Conservation (phyloP, 2,329 filamentous ascomycete genomes). For the Aspergillus phoenicis region DNA sequence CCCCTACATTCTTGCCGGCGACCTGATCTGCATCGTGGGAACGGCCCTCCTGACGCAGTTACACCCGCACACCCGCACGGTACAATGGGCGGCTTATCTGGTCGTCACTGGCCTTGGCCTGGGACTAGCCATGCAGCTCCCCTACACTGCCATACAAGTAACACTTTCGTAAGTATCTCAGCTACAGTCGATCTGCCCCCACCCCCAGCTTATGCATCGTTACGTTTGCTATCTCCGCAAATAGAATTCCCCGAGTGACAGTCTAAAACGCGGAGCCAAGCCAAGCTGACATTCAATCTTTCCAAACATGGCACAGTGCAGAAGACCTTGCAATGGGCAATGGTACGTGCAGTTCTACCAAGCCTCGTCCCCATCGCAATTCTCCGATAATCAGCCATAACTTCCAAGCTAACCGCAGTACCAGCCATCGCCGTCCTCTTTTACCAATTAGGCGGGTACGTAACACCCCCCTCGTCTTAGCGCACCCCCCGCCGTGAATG, state of each 20-base stretch:
- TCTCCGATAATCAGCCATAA: background rate
- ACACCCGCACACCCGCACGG: background rate
- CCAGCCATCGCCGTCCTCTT: background rate
- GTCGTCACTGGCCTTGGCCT: background rate
- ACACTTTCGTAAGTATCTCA: background rate
- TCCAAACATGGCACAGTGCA: background rate
- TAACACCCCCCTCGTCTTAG: background rate
- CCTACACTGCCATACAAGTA: background rate
- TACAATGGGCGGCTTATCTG: background rate
- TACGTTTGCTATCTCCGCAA: too few species aligned
- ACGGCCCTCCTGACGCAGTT: background rate
- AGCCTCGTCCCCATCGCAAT: too few species aligned
- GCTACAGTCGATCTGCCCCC: too few species aligned
- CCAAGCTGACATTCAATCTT: background rate
- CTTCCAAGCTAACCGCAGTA: background rate
- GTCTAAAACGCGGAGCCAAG: too few species aligned
- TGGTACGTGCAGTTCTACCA: background rate
- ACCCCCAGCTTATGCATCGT: background rate
- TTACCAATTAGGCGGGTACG: slow-evolving; percentile 2
- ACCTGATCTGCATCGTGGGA: background rate
- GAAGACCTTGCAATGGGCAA: background rate
- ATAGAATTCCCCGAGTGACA: too few species aligned
- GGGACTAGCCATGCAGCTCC: background rate
- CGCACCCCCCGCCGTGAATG: background rate
- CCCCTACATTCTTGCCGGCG: background rate